Percentiles rank a stretch among this genome's conserved stretches.
phyloP scores from a whole-genome alignment of 2,329 filamentous ascomycete species.

The Ophiocordyceps polyrhachis-furcata region DNA sequence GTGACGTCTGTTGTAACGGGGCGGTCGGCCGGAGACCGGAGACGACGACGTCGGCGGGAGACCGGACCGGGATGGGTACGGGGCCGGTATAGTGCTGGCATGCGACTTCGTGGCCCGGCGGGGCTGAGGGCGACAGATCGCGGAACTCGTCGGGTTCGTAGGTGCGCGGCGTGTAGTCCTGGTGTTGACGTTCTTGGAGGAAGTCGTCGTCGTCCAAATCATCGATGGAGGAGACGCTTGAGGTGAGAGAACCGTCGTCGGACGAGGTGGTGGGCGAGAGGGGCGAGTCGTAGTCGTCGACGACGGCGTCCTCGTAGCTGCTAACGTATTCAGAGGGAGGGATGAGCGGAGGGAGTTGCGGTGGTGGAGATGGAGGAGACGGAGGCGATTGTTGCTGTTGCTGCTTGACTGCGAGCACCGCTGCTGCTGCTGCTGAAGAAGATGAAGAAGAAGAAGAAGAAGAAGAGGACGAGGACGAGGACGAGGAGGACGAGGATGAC shows the following conservation, averaged over 20 bases:
- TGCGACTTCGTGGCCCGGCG: constrained; percentile 26
- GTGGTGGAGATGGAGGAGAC: too few species aligned
- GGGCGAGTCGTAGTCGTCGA: constrained; percentile 24
- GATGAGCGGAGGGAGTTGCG: constrained; percentile 3
- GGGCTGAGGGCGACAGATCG: constrained; percentile 5
- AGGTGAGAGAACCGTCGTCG: constrained; percentile 36
- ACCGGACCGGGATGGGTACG: constrained; percentile 11
- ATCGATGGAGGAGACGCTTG: constrained; percentile 32
- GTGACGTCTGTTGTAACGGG: constrained; percentile 17
- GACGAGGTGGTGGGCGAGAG: constrained; percentile 32
- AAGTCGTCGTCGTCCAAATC: constrained; percentile 31
- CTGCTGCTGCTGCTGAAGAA: too few species aligned
- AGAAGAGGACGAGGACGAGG: neutral
- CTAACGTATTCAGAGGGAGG: constrained; percentile 23
- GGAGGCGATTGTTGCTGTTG: too few species aligned
- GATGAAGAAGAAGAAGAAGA: too few species aligned
- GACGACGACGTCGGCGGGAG: constrained; percentile 7
- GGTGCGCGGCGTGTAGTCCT: constrained; percentile 19
- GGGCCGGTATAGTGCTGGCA: constrained; percentile 25
- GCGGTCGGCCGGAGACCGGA: constrained; percentile 11
- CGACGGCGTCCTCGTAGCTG: constrained; percentile 24
- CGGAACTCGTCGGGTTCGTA: neutral
- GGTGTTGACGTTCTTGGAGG: constrained; percentile 23
- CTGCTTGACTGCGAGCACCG: too few species aligned
- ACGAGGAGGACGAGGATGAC: constrained; percentile 10